phyloP scores from a whole-genome alignment of 2,329 filamentous ascomycete species.

The Talaromyces sp. region DNA sequence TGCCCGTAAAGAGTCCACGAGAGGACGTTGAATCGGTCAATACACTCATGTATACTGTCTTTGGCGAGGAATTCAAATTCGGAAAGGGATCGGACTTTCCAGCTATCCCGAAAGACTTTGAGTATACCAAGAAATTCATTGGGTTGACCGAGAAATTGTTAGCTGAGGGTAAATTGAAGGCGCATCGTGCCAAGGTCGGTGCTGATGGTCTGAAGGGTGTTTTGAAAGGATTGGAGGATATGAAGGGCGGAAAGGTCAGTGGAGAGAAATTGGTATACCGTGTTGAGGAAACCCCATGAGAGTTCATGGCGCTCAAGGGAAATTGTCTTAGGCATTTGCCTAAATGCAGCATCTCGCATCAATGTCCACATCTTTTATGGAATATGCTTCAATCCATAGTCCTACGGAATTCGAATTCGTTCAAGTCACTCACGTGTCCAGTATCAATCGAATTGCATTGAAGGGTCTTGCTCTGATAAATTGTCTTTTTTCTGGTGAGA shows the following conservation, averaged over 20 bases:
- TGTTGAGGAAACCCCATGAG: slow-evolving; percentile 7
- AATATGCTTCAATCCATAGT: not conserved
- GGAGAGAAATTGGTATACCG: slow-evolving; percentile 24
- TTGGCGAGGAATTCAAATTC: slow-evolving; percentile 28
- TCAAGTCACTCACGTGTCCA: not conserved
- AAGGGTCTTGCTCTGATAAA: too few relatives aligned
- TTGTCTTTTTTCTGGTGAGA: too few relatives aligned
- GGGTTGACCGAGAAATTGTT: slow-evolving; percentile 35
- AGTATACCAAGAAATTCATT: slow-evolving; percentile 36
- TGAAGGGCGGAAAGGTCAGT: slow-evolving; percentile 23
- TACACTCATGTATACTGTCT: slow-evolving; percentile 25
- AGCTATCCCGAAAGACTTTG: slow-evolving; percentile 3
- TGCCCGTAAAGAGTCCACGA: slow-evolving; percentile 13
- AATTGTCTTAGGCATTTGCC: not conserved
- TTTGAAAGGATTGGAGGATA: slow-evolving; percentile 22
- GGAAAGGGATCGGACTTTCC: not conserved
- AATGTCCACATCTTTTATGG: not conserved
- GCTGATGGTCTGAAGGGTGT: slow-evolving; percentile 35
- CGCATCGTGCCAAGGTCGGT: slow-evolving; percentile 35
- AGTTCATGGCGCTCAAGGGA: not conserved
- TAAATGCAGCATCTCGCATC: not conserved
- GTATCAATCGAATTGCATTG: not conserved
- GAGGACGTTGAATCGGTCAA: slow-evolving; percentile 19
- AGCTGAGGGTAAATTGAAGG: slow-evolving; percentile 35
- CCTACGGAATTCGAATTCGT: not conserved